phyloP scores from a whole-genome alignment of 257 asterid species.

The Scutellaria minor region DNA sequence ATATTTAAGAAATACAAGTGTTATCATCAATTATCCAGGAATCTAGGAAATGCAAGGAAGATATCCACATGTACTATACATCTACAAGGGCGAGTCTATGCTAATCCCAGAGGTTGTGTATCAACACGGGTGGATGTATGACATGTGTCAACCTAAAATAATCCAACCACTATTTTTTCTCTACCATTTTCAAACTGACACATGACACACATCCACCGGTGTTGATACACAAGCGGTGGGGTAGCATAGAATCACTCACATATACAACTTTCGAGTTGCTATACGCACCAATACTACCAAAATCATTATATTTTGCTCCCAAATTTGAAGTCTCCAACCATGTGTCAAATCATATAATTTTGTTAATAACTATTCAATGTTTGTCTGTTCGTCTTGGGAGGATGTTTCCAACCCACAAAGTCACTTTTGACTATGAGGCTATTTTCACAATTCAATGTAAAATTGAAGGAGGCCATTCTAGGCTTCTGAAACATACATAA shows the following conservation, averaged over 20 bases:
- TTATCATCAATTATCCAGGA: slow-evolving; percentile 4
- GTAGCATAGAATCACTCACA: not conserved
- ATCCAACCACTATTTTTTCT: too few species aligned
- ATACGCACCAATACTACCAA: not conserved
- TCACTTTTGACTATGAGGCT: not conserved
- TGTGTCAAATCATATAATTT: not conserved
- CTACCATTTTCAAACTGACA: too few species aligned
- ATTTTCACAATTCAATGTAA: slow-evolving; percentile 4
- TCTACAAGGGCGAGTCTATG: not conserved
- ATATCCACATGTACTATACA: slow-evolving; percentile 9
- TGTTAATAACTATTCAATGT: not conserved
- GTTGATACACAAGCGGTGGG: too few species aligned
- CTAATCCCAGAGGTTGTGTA: too few species aligned
- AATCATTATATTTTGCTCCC: not conserved
- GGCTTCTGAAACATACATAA: slow-evolving; percentile 4
- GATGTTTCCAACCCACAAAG: slow-evolving; percentile 20
- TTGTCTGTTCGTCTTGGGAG: not conserved
- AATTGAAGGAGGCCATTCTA: slow-evolving; percentile 26
- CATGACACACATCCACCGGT: too few species aligned
- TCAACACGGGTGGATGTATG: too few species aligned
- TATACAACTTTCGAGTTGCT: slow-evolving; percentile 9
- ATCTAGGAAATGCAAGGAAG: slow-evolving; percentile 9
- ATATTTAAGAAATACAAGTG: slow-evolving; percentile 8
- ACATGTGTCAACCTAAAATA: too few species aligned
- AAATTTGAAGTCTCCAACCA: not conserved